Percentiles rank a stretch among this genome's conserved stretches.
Evolutionary conservation across 768 basidiomycete genomes (phyloP).

Genomic region (Collybia sp.): DNA sequence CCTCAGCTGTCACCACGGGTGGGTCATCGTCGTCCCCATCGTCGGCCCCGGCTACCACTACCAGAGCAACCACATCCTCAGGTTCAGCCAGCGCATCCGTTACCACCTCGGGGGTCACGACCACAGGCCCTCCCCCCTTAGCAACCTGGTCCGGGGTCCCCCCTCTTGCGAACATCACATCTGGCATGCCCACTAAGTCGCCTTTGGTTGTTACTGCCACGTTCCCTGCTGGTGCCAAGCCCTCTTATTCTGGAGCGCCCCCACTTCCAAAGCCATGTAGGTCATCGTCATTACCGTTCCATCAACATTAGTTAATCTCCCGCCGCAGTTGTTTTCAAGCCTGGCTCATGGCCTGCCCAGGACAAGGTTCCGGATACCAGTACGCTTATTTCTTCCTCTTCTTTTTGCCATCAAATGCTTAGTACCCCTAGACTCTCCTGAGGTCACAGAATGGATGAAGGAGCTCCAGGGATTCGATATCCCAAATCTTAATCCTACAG

Average conservation of each 20-base stretch:
- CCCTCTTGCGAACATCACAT: conserved; percentile 52
- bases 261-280: conserved; percentile 60
- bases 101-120: background rate
- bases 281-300: conserved; percentile 14
- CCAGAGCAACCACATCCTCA: background rate
- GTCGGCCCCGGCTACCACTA: background rate
- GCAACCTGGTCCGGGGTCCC: conserved; percentile 47
- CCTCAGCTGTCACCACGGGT: background rate
- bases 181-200: conserved; percentile 55
- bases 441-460: conserved; percentile 73
- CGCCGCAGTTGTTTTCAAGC: conserved; percentile 19
- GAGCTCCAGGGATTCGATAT: conserved; percentile 70
- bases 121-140: conserved; percentile 15
- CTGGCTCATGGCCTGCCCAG: conserved; percentile 53
- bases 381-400: conserved; percentile 21
- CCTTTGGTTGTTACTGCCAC: conserved; percentile 47
- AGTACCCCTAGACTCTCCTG: conserved; percentile 37
- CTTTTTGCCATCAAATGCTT: background rate
- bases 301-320: background rate
- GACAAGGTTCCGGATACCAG: conserved; percentile 59
- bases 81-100: background rate
- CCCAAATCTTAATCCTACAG: conserved; percentile 58
- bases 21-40: background rate
- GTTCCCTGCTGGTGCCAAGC: conserved; percentile 52
- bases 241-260: conserved; percentile 64